A percentile compares a stretch with the other conserved stretches of the same genome.
Conservation (phyloP, 164 flowering plant genomes). For the Echeveria elegans region DNA sequence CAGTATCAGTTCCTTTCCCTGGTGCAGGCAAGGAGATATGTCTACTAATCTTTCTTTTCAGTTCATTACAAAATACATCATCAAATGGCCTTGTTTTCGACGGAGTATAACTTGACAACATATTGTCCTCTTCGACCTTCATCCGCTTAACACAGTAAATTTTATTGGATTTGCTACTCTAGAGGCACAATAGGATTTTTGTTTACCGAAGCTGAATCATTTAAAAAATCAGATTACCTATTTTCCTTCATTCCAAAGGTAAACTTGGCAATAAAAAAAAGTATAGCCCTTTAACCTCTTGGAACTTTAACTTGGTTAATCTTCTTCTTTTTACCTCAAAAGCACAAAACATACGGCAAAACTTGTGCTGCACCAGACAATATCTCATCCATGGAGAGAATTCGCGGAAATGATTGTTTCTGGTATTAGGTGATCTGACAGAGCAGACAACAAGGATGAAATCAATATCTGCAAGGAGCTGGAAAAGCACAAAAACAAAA, state of each 20-base stretch:
- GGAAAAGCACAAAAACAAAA: neutral
- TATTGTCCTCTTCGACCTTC: constrained; percentile 23
- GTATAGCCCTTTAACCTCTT: neutral
- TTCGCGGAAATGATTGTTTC: neutral
- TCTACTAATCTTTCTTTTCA: neutral
- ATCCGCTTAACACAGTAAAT: constrained; percentile 15
- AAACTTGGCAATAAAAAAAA: too few species aligned
- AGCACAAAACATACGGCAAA: neutral
- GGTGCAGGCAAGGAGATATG: constrained; percentile 7
- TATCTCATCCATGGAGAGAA: neutral
- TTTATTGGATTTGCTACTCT: neutral
- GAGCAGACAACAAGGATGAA: neutral
- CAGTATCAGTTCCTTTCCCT: constrained; percentile 5
- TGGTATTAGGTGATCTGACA: neutral
- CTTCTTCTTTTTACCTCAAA: neutral
- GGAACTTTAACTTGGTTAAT: neutral
- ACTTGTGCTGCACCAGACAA: neutral
- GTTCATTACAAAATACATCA: constrained; percentile 7
- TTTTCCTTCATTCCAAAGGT: too few species aligned
- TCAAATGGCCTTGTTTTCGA: constrained; percentile 10
- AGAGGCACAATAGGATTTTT: too few species aligned
- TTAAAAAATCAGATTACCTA: too few species aligned
- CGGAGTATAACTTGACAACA: constrained; percentile 16
- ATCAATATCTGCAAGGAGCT: neutral
- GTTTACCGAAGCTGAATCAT: too few species aligned